Conservation (phyloP, 176 grass and related monocot genomes). For the Phragmites australis region DNA sequence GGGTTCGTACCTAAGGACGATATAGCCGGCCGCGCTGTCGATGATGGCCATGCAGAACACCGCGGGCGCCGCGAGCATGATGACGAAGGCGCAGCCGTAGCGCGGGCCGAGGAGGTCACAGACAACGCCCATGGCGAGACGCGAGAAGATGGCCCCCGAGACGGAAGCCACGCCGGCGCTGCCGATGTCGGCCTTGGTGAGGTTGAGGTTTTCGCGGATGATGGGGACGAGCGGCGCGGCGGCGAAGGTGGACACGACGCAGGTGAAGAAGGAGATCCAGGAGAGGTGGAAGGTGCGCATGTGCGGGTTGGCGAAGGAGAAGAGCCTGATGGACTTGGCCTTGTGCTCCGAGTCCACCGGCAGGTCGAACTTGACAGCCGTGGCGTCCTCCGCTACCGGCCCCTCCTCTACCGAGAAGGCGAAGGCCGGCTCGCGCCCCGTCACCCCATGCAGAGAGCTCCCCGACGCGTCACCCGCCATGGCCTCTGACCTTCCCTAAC, state of each 20-base stretch:
- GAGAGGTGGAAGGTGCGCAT: constrained; percentile 71
- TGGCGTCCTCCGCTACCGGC: not conserved
- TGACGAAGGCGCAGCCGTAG: constrained; percentile 76
- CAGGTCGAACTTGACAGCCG: constrained; percentile 47
- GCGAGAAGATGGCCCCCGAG: constrained; percentile 83
- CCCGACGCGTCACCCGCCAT: constrained; percentile 40
- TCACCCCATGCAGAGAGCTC: constrained; percentile 66
- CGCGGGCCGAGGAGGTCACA: constrained; percentile 79
- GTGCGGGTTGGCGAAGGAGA: constrained; percentile 63
- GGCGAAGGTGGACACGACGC: constrained; percentile 91
- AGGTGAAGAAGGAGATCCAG: constrained; percentile 90
- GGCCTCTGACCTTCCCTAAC: not conserved
- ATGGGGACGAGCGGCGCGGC: constrained; percentile 70
- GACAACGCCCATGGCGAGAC: constrained; percentile 77
- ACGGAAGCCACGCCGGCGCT: constrained; percentile 88
- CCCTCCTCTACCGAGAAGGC: constrained; percentile 31
- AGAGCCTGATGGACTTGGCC: constrained; percentile 56
- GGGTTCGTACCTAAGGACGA: constrained; percentile 25
- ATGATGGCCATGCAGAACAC: constrained; percentile 85
- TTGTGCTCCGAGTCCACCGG: constrained; percentile 94
- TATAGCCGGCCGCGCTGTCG: constrained; percentile 48
- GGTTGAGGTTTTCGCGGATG: constrained; percentile 75
- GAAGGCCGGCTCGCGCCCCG: constrained; percentile 54
- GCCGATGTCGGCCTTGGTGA: constrained; percentile 76
- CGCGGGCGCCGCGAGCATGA: constrained; percentile 71